phyloP scores from a whole-genome alignment of 2,329 filamentous ascomycete species.

The Phialophora expanda region DNA sequence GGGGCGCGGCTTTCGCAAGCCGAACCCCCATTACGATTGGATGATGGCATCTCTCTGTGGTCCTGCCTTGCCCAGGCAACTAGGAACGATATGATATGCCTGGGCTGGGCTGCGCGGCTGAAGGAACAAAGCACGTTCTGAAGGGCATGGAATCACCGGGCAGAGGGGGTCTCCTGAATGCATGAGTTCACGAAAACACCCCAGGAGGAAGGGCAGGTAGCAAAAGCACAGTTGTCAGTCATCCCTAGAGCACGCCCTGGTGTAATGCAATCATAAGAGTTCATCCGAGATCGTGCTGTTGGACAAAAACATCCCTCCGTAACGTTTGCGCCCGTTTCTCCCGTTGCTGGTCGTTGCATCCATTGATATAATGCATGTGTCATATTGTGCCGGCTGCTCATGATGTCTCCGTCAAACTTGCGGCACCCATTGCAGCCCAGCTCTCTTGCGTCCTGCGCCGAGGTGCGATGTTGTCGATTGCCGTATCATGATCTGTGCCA shows the following conservation, averaged over 20 bases:
- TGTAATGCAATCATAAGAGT: conserved; percentile 39
- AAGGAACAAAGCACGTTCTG: conserved; percentile 6
- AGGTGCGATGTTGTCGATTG: conserved; percentile 8
- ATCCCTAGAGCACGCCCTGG: conserved; percentile 35
- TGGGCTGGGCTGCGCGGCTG: conserved; percentile 9
- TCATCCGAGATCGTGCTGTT: conserved; percentile 37
- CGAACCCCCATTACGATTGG: conserved; percentile 19
- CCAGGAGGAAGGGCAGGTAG: not conserved
- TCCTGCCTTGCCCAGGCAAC: not conserved
- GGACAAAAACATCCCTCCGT: conserved; percentile 27
- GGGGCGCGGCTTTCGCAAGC: conserved; percentile 14
- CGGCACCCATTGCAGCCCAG: conserved; percentile 5
- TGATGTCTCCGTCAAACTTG: not conserved
- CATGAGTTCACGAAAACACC: not conserved
- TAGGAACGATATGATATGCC: not conserved
- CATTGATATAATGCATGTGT: conserved; percentile 27
- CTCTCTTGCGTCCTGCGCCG: not conserved
- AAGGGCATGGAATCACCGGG: not conserved
- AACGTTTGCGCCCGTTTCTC: conserved; percentile 34
- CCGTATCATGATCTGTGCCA: conserved; percentile 13
- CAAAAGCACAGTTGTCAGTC: conserved; percentile 32
- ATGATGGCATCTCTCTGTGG: not conserved
- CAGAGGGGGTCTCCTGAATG: not conserved
- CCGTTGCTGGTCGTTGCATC: conserved; percentile 31
- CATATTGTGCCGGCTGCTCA: conserved; percentile 21